phyloP scores from a whole-genome alignment of 176 grass and related monocot genomes.

The Aechmea fasciata region DNA sequence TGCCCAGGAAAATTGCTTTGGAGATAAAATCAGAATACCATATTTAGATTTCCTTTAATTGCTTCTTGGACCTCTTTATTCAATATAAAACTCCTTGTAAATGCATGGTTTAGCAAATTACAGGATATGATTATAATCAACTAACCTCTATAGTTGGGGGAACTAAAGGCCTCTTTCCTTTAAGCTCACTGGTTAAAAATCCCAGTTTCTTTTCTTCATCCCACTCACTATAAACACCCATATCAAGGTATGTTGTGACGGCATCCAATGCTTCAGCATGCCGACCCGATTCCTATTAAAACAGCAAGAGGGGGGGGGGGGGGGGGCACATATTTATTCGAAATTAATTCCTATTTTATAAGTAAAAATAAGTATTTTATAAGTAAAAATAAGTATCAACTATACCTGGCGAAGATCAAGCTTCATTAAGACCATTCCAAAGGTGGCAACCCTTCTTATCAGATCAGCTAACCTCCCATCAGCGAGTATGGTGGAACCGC shows the following conservation, averaged over 20 bases:
- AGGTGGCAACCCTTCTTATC: slow-evolving; percentile 78
- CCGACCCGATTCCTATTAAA: slow-evolving; percentile 55
- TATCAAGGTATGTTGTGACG: slow-evolving; percentile 69
- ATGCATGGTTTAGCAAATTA: background rate
- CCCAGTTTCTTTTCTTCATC: slow-evolving; percentile 72
- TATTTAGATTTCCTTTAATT: no score
- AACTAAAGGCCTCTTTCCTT: slow-evolving; percentile 83
- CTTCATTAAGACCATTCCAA: slow-evolving; percentile 90
- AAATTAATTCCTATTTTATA: background rate
- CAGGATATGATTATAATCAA: slow-evolving; percentile 12
- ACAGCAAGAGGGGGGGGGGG: background rate
- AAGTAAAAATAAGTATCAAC: background rate
- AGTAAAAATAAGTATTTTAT: background rate
- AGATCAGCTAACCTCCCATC: slow-evolving; percentile 88
- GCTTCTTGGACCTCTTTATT: no score
- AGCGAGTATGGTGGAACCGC: slow-evolving; percentile 61
- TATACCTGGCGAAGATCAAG: slow-evolving; percentile 77
- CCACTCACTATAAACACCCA: slow-evolving; percentile 84
- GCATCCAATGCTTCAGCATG: slow-evolving; percentile 86
- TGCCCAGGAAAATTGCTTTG: no score
- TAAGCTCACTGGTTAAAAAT: slow-evolving; percentile 78
- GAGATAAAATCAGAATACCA: no score
- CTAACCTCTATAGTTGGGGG: slow-evolving; percentile 65
- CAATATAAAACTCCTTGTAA: no score
- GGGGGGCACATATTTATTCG: background rate